Base-by-base conservation (phyloP, 2,329 filamentous ascomycete species). In the Apiospora arundinis region DNA sequence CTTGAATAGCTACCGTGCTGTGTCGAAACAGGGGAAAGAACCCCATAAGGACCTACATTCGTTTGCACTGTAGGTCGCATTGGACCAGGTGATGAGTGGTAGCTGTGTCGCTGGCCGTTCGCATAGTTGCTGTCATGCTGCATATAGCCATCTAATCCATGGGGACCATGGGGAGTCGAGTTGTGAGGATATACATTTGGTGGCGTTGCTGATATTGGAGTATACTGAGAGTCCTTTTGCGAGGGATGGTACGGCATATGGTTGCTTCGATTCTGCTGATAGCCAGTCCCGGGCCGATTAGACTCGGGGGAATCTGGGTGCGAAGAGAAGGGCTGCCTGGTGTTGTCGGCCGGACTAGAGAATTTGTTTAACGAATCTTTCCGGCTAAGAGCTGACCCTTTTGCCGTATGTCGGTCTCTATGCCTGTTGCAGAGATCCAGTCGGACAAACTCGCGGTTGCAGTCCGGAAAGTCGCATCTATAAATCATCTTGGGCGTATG, bases 401-500 rank as follows among this genome's bases (percentile, higher is more conserved):
- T 92, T 69, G 92, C 93, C 16, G 91, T 93, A 81, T 95, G 93
- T 60, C 93, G 90, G 80, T 95, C 93, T 79, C 91, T 89, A 82
- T 96, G 93, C 56, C 93, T 91, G 78, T 96, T 92, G 79, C 96
- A 95, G 72, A 99, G 87, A 81, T 99, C 96, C 75, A 97, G 94
- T 74, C 96, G 91, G 71, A 98, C 95, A 83, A 98, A 99, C 44
- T 93, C 92, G 69, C 95, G 92, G 73, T 92, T 90, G 82, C 96
- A 99, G 78, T 95, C 94, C 25, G 94, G 93, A 77, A 95, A 97
- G 79, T 97, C 94, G 85, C 96, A 98, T 78, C 91, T 90, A 80
- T 97, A 98, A 70, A 97, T 97, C 80, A 97, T 94, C 83, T 98
- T 98, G 23, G 95, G 95, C 71, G 93, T 92, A 83, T 98, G 96